Evolutionary conservation across 805 yeast species (phyloP), one percentile per base, ranked within the genome.

Genomic region (Hanseniaspora occidentalis): DNA sequence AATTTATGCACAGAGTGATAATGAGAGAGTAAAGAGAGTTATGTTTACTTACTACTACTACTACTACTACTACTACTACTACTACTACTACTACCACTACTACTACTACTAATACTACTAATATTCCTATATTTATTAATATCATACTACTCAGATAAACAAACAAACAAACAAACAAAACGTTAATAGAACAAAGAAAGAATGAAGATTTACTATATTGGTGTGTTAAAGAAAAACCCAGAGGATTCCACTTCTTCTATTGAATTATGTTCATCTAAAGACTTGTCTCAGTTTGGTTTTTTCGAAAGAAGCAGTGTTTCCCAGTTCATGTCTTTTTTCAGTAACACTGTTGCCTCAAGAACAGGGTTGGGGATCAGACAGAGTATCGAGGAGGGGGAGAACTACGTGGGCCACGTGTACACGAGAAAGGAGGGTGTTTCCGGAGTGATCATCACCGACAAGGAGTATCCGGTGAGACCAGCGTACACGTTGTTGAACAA

Each of bases 381-480:
- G 61, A 74, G 85, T 58, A 83, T 92, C 40, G 96, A 92, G 59
- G 96, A 92, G 61, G 88, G 86, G 42, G 70, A 69, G 19, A 70
- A 71, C 62, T 89, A 92, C 60, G 71, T 84, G 8, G 96, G 95
- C 6, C 97, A 92, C 60, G 89, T 86, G 0, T 92, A 81, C 61
- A 78, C 88, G 23, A 73, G 97, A 50, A 62, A 81, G 19, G 97
- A 92, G 60, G 97, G 96, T 3, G 56, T 89, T 26, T 82, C 94
- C 18, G 95, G 95, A 47, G 95, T 92, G 25, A 64, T 92, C 45
- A 83, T 92, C 59, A 76, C 95, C 35, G 98, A 92, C 60, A 83
- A 84, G 60, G 96, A 89, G 50, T 92, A 92, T 62, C 98, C 97
- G 2, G 89, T 85, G 24, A 74, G 98, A 58, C 97, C 96, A 11